Conservation (phyloP, 2,329 filamentous ascomycete genomes). For the Sordariomycetes sp. region DNA sequence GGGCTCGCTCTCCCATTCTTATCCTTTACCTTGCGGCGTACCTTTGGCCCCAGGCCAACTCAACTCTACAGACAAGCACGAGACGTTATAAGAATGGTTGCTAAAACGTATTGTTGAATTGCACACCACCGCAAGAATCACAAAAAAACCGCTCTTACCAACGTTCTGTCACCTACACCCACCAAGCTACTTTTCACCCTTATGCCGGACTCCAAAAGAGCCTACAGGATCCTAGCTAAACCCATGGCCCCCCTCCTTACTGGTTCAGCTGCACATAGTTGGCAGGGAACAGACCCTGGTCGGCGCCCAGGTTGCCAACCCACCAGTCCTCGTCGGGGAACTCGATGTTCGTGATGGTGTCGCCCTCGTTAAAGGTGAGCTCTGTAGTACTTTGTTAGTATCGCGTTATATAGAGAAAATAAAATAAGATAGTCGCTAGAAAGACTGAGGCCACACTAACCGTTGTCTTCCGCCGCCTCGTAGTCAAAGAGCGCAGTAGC, state of each 20-base stretch:
- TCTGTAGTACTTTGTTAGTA: slow-evolving; percentile 21
- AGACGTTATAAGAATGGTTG: neutral
- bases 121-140: neutral
- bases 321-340: slow-evolving; percentile 99
- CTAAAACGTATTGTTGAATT: neutral
- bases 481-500: slow-evolving; percentile 91
- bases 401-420: neutral
- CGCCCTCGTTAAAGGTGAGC: slow-evolving; percentile 78
- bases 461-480: slow-evolving; percentile 91
- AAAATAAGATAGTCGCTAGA: neutral
- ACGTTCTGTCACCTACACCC: neutral
- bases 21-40: too few relatives aligned
- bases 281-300: slow-evolving; percentile 70
- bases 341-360: slow-evolving; percentile 69
- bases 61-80: neutral
- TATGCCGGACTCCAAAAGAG: neutral
- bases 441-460: slow-evolving; percentile 24
- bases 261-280: slow-evolving; percentile 52
- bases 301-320: slow-evolving; percentile 75
- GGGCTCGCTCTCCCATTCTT: too few relatives aligned
- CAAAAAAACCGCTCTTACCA: neutral
- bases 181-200: neutral
- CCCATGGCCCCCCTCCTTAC: slow-evolving; percentile 7
- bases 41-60: too few relatives aligned
- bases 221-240: neutral